Base-by-base conservation (phyloP, 1,284 basidiomycete species). In the Lentinula novae-zelandiae region DNA sequence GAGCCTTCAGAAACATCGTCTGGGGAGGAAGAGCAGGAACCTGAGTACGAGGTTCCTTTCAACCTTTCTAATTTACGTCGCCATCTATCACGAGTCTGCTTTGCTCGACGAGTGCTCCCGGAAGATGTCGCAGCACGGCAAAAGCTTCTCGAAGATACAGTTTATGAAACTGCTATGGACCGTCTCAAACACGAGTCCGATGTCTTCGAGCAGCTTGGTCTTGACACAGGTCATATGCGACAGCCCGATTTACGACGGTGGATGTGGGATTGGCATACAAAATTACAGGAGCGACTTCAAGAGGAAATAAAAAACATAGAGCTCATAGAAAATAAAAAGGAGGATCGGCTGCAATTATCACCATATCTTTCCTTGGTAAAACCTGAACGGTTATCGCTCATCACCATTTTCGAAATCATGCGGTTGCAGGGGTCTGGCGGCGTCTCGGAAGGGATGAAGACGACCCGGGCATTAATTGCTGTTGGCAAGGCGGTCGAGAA, bases 331-430 rank as follows among this genome's bases (percentile, higher is more conserved):
- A 40, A 42, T 63, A 65, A 17, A 36, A 62, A 57, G 56, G n/a
- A 34, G 17, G 17, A 48, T 36, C 20, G 52, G 67, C 0, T 42
- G 22, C 49, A 38, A 17, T 66, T 81, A 7, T 64, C 73, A 5
- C 79, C 90, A 1, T 96, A 95, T 76, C 76, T 98, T 7, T 77
- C 81, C 1, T 82, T 96, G 0, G 79, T 99, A 20, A 83, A 87
- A 12, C 79, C 90, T 0, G 85, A 92, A 55, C 91, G 90, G 63
- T 81, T 98, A 8, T 94, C 95, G 0, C 80, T 98, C 22, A 89
- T 98, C 69, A 92, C 92, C 3, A 93, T 98, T 64, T 81, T 96
- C 39, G 95, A 98, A 72, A 73, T 96, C 57, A 93, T 98, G 90
- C 85, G 93, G 15, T 75, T 95, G 50, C 84, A 90, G 50, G 90